A percentile compares a stretch with the other conserved stretches of the same genome.
Conservation (phyloP, 2,329 filamentous ascomycete species). For the Aspergillus vadensis region DNA sequence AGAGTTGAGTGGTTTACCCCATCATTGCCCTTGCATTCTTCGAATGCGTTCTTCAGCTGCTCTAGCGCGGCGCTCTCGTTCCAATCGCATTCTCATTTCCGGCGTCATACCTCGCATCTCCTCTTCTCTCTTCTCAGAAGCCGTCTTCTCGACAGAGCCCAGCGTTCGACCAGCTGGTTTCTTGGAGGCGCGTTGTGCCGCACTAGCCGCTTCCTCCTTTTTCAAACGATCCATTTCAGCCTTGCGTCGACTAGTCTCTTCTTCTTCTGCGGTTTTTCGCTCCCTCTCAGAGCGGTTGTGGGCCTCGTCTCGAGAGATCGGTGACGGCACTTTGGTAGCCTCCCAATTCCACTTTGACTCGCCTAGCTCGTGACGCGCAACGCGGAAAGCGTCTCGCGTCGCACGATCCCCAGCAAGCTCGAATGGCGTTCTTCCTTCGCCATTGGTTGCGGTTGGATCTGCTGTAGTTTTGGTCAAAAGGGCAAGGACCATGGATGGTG, state of each 20-base stretch:
- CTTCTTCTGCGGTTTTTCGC: constrained; percentile 66
- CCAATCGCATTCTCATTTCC: constrained; percentile 80
- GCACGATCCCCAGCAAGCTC: constrained; percentile 82
- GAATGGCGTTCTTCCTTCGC: constrained; percentile 81
- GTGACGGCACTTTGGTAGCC: constrained; percentile 68
- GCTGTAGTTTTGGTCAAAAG: constrained; percentile 74
- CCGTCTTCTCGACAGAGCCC: constrained; percentile 68
- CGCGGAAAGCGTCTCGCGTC: constrained; percentile 87
- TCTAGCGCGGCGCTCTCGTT: constrained; percentile 84
- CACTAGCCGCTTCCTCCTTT: constrained; percentile 57
- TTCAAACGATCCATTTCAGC: constrained; percentile 73
- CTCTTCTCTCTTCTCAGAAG: constrained; percentile 78
- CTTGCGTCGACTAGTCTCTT: constrained; percentile 70
- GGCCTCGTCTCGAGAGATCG: constrained; percentile 70
- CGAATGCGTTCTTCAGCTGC: constrained; percentile 87
- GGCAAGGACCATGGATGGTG: constrained; percentile 72
- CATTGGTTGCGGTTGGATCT: constrained; percentile 70
- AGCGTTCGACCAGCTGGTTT: constrained; percentile 58
- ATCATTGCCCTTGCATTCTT: constrained; percentile 56
- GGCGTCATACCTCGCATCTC: constrained; percentile 82
- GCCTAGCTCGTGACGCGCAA: constrained; percentile 80
- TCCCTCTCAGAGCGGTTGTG: constrained; percentile 71
- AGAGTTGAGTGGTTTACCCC: no score
- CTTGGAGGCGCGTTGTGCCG: constrained; percentile 49
- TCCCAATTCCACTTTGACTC: constrained; percentile 80